Percentiles rank a stretch among this genome's conserved stretches.
Evolutionary conservation across 371 early-diverging fungal species (phyloP).

Genomic region (Saksenaea vasiformis): DNA sequence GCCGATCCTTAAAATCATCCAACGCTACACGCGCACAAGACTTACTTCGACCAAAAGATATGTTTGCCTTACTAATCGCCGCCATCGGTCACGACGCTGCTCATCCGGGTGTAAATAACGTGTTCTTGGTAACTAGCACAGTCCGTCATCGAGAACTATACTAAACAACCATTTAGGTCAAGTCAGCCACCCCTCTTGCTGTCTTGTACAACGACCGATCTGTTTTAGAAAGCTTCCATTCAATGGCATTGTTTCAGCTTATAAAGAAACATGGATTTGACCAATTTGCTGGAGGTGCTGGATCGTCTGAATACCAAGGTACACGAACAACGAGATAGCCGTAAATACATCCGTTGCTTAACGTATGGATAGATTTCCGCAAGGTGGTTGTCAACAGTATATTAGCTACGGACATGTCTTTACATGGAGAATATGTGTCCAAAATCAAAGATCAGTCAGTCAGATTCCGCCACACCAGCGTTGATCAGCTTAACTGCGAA

Average conservation of each 20-base stretch:
- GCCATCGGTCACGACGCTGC: conserved; percentile 84
- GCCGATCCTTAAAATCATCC: conserved; percentile 2
- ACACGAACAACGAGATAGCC: neutral
- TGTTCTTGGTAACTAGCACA: conserved; percentile 56
- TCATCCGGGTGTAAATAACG: conserved; percentile 84
- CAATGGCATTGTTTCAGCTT: conserved; percentile 80
- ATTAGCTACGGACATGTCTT: conserved; percentile 82
- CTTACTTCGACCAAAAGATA: conserved; percentile 62
- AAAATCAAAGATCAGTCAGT: conserved; percentile 65
- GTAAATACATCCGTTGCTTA: neutral
- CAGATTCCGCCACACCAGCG: conserved; percentile 30
- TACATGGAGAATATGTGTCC: conserved; percentile 73
- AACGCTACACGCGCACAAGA: conserved; percentile 33
- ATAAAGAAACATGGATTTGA: conserved; percentile 71
- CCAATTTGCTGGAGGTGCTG: conserved; percentile 21
- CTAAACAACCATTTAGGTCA: conserved; percentile 35
- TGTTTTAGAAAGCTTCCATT: conserved; percentile 92
- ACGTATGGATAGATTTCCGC: conserved; percentile 56
- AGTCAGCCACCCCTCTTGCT: conserved; percentile 78
- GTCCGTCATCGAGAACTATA: neutral
- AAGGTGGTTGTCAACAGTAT: conserved; percentile 70
- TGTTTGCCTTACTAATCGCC: conserved; percentile 72
- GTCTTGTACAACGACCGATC: conserved; percentile 89
- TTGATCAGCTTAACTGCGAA: conserved; percentile 17
- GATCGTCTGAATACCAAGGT: conserved; percentile 34